A percentile compares a stretch with the other conserved stretches of the same genome.
Evolutionary conservation across 441 rosid species (phyloP).

Genomic region (Euphorbia schlechtendalii): DNA sequence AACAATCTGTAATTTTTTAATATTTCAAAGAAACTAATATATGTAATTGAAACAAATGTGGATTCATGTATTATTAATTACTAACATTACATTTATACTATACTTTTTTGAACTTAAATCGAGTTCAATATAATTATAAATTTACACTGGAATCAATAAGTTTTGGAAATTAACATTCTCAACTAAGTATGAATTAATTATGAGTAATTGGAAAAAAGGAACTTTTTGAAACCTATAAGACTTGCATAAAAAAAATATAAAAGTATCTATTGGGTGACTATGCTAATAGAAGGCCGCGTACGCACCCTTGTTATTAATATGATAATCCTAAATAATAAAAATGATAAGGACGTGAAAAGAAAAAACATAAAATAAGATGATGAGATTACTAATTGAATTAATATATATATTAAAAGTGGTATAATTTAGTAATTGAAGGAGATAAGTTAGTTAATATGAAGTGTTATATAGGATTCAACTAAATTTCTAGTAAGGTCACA

Average conservation of each 20-base stretch:
- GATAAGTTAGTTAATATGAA: constrained; percentile 15
- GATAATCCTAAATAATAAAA: no score
- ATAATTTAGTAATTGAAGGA: background rate
- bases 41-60: no score
- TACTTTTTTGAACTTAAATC: no score
- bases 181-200: no score
- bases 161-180: no score
- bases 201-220: constrained; percentile 1
- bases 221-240: no score
- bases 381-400: background rate
- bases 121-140: no score
- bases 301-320: background rate
- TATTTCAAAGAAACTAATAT: no score
- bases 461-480: constrained; percentile 37
- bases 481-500: background rate
- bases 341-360: background rate
- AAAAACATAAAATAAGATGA: background rate
- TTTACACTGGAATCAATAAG: no score
- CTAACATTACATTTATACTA: no score
- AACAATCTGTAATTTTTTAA: no score
- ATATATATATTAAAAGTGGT: background rate
- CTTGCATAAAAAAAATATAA: background rate
- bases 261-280: background rate
- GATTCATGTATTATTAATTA: no score
- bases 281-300: constrained; percentile 6